A percentile compares a stretch with the other conserved stretches of the same genome.
These are phyloP conservation scores for Xenosphaeropsis pyriputrescens DNA, from an alignment of 2,329 filamentous ascomycete species.

Conservation along the genomic window DNA sequence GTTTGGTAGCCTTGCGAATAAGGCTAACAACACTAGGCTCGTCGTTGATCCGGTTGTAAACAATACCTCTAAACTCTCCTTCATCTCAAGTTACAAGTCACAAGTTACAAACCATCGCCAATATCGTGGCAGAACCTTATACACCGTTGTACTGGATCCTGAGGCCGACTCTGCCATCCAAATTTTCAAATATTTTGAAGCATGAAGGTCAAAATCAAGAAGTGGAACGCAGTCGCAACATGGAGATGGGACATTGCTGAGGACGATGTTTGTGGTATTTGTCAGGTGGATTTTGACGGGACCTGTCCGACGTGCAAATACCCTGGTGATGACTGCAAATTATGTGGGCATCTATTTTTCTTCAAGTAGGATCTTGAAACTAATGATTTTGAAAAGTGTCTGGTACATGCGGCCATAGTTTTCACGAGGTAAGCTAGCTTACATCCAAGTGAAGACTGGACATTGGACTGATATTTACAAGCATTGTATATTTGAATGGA, in stretches of 20 bases:
- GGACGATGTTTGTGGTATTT: conserved; percentile 97
- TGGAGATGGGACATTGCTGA: conserved; percentile 98
- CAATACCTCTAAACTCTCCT: no score
- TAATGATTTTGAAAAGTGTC: conserved; percentile 45
- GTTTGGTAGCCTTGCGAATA: no score
- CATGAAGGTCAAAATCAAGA: conserved; percentile 93
- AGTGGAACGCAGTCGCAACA: conserved; percentile 87
- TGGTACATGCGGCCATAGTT: conserved; percentile 92
- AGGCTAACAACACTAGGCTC: no score
- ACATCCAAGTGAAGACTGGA: no score
- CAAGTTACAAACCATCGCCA: no score
- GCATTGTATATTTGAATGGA: conserved; percentile 95
- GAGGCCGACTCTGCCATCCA: no score
- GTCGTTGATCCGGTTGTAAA: no score
- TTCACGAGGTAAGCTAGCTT: conserved; percentile 64
- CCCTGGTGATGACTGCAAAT: conserved; percentile 86
- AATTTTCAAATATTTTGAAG: conserved; percentile 1
- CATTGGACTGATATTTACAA: conserved; percentile 19
- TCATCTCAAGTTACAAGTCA: no score
- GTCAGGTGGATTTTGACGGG: conserved; percentile 92
- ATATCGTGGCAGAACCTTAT: no score
- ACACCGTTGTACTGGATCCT: no score
- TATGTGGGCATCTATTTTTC: conserved; percentile 43
- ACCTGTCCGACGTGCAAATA: conserved; percentile 98
- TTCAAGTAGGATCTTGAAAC: background rate